Conservation (phyloP, 768 basidiomycete species). For the Tubosaeta sp. region DNA sequence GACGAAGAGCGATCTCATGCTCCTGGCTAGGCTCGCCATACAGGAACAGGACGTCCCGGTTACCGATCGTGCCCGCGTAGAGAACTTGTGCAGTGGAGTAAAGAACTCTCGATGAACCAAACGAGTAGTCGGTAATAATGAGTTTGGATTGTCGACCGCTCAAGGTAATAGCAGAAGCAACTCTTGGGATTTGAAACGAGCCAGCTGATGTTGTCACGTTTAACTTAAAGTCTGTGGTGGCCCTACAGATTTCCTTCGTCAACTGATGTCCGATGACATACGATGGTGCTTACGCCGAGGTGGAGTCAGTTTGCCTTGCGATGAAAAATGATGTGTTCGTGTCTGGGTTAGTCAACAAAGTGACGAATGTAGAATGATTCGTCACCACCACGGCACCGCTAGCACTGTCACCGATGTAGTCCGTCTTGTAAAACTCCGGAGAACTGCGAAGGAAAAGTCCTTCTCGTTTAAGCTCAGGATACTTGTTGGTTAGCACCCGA, state of each 20-base stretch:
- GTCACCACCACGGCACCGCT: slow-evolving; percentile 41
- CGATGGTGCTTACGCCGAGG: slow-evolving; percentile 49
- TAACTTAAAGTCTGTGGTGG: slow-evolving; percentile 51
- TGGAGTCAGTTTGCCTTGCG: slow-evolving; percentile 61
- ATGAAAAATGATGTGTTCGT: slow-evolving; percentile 65
- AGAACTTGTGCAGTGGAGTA: slow-evolving; percentile 76
- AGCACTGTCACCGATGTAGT: slow-evolving; percentile 62
- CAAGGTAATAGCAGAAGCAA: slow-evolving; percentile 52
- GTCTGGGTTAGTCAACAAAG: slow-evolving; percentile 65
- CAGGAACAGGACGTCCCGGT: slow-evolving; percentile 59
- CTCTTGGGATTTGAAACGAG: slow-evolving; percentile 51
- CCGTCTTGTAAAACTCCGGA: slow-evolving; percentile 75
- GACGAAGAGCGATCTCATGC: slow-evolving; percentile 48
- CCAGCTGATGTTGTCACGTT: slow-evolving; percentile 53
- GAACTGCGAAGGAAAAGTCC: slow-evolving; percentile 76
- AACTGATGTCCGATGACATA: neutral
- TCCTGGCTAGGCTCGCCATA: slow-evolving; percentile 52
- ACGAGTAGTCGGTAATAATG: slow-evolving; percentile 66
- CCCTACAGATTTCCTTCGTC: slow-evolving; percentile 1
- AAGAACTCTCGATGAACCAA: slow-evolving; percentile 55
- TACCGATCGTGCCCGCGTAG: slow-evolving; percentile 58
- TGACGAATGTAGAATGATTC: slow-evolving; percentile 53
- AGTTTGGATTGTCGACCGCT: slow-evolving; percentile 71
- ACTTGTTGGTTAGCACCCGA: slow-evolving; percentile 63
- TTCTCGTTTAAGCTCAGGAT: slow-evolving; percentile 73